Conservation (phyloP, 73 alveolate species). For the Tetrahymena borealis region DNA sequence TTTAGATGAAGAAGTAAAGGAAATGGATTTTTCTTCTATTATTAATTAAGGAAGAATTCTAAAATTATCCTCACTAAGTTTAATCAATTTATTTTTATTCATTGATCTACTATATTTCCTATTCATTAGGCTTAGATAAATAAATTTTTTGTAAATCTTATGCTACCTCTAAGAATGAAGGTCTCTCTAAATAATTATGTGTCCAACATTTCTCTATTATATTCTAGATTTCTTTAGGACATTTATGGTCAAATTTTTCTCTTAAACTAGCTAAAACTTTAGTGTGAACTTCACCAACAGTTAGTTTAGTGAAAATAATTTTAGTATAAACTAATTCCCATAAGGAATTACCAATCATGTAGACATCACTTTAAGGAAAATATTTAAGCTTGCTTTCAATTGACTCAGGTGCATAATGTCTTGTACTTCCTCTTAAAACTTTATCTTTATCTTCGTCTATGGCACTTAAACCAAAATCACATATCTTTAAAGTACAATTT, state of each 20-base stretch:
- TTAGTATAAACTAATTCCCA: background rate
- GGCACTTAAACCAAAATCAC: background rate
- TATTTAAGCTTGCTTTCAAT: background rate
- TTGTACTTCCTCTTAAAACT: background rate
- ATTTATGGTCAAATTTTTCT: background rate
- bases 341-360: background rate
- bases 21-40: no score
- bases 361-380: background rate
- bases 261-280: background rate
- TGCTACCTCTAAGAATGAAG: background rate
- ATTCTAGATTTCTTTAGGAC: background rate
- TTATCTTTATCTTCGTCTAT: background rate
- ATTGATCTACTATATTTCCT: no score
- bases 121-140: no score
- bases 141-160: background rate
- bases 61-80: no score
- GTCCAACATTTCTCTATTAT: background rate
- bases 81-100: no score
- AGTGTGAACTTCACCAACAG: background rate
- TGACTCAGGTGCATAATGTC: background rate
- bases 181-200: background rate
- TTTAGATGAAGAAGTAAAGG: no score
- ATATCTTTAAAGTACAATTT: background rate
- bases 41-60: no score
- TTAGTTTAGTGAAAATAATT: background rate